These are phyloP conservation scores for Talaromyces wortmannii DNA, from an alignment of 495 filamentous ascomycete species.

Conservation along the genomic window DNA sequence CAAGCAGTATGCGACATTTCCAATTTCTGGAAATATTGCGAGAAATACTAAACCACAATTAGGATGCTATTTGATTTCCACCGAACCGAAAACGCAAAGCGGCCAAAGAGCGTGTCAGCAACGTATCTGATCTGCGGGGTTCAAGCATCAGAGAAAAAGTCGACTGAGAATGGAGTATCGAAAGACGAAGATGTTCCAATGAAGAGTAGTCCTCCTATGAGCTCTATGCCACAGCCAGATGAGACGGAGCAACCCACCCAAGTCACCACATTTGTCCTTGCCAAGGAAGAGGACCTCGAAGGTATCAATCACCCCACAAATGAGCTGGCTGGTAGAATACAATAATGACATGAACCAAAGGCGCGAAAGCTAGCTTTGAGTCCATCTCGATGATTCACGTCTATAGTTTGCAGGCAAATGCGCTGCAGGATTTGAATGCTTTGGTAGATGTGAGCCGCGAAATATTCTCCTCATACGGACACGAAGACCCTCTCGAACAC, in stretches of 20 bases:
- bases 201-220: conserved; percentile 61
- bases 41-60: conserved; percentile 1
- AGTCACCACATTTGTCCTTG: conserved; percentile 58
- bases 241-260: conserved; percentile 19
- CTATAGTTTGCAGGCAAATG: conserved; percentile 73
- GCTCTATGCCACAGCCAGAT: conserved; percentile 50
- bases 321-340: conserved; percentile 7
- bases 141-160: conserved; percentile 26
- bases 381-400: conserved; percentile 72
- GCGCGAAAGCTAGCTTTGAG: conserved; percentile 59
- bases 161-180: conserved; percentile 19
- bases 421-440: conserved; percentile 68
- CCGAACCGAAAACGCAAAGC: conserved; percentile 67
- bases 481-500: conserved; percentile 56
- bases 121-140: conserved; percentile 79
- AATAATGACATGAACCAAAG: conserved; percentile 31
- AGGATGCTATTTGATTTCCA: conserved; percentile 94
- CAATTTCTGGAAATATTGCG: background rate
- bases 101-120: conserved; percentile 68
- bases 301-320: conserved; percentile 32
- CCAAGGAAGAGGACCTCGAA: conserved; percentile 73
- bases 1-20: conserved; percentile 56
- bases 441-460: conserved; percentile 63
- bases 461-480: conserved; percentile 39
- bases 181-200: conserved; percentile 52